Base-by-base conservation (phyloP, 2,329 filamentous ascomycete species). In the Pseudogymnoascus sp. region DNA sequence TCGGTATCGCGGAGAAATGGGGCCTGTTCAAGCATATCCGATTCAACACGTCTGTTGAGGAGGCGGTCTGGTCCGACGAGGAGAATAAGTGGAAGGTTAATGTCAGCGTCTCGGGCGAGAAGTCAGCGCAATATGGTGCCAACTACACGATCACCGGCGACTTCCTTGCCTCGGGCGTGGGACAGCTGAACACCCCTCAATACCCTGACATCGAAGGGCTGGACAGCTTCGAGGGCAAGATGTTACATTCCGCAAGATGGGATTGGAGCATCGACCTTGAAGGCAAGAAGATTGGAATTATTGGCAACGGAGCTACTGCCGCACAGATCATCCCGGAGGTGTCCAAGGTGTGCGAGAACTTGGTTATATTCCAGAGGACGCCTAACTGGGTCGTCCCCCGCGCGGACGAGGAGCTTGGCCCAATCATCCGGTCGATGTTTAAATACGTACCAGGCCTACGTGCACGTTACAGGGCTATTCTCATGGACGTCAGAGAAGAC, bases 351-450 rank as follows among this genome's bases (percentile, higher is more conserved):
- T 78, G 77, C 8, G 73, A 76, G 2, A 73, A 76, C 11, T 69
- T 85, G 14, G 79, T 77, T 0, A 71, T 85, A 12, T 84, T 81
- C 68, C 82, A 85, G 67, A 74, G 83, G 14, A 81, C 80, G 0
- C 80, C 83, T 0, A 84, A 84, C 65, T 85, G 82, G 81, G 70
- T 85, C 5, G 75, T 82, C 2, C 81, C 82, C 3, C 78, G 82
- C 14, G 63, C 72, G 2, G 82, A 85, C 61, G 71, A 69, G 1
- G 70, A 75, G 0, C 75, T 84, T 2, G 74, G 78, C 1, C 61
- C 64, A 15, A 28, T 57, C n/a, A 62, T 61, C 12, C 62, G 63
- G 58, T 59, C 62, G 4, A 47, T 65, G 5, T 67, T 63, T 15
- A 65, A 64, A 47, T 83, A 81, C 64, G 39, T 83, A 0, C 82